Conservation (phyloP, 2,329 filamentous ascomycete genomes). For the Proliferodiscus dingleyae region DNA sequence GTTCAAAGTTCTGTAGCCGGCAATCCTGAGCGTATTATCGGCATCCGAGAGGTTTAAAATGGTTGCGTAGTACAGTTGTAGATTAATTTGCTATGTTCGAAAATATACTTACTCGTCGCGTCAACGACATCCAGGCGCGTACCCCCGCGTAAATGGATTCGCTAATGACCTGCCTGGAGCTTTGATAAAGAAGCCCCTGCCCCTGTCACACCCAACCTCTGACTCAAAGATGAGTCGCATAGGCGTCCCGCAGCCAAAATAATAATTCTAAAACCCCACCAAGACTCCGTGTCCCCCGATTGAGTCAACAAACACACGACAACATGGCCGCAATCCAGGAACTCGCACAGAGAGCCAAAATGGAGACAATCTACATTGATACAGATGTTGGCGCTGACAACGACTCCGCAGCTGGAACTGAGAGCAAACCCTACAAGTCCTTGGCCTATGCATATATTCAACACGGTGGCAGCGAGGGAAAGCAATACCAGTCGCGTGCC, state of each 20-base stretch:
- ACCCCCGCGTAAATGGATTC: conserved; percentile 17
- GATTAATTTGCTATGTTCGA: too few relatives aligned
- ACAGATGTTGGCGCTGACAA: conserved; percentile 74
- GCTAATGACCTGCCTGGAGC: conserved; percentile 6
- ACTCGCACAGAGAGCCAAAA: conserved; percentile 47
- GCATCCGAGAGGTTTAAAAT: too few relatives aligned
- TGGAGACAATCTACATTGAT: conserved; percentile 66
- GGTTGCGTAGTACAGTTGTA: too few relatives aligned
- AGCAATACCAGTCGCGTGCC: conserved; percentile 64
- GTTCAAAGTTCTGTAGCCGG: neutral
- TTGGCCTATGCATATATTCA: conserved; percentile 73
- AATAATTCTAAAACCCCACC: conserved; percentile 15
- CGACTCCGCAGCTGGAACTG: conserved; percentile 58
- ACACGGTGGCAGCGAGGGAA: conserved; percentile 49
- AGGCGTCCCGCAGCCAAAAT: neutral
- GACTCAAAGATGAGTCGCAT: conserved; percentile 16
- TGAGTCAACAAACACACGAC: conserved; percentile 17
- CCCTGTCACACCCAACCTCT: too few relatives aligned
- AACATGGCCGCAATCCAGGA: conserved; percentile 38
- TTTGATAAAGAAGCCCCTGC: neutral
- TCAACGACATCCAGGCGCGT: conserved; percentile 10
- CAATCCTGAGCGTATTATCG: neutral
- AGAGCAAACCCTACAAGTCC: conserved; percentile 75
- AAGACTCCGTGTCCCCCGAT: conserved; percentile 13
- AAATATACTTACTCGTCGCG: conserved; percentile 9